These are phyloP conservation scores for Paulownia fortunei DNA, from an alignment of 257 asterid species.

Conservation along the genomic window DNA sequence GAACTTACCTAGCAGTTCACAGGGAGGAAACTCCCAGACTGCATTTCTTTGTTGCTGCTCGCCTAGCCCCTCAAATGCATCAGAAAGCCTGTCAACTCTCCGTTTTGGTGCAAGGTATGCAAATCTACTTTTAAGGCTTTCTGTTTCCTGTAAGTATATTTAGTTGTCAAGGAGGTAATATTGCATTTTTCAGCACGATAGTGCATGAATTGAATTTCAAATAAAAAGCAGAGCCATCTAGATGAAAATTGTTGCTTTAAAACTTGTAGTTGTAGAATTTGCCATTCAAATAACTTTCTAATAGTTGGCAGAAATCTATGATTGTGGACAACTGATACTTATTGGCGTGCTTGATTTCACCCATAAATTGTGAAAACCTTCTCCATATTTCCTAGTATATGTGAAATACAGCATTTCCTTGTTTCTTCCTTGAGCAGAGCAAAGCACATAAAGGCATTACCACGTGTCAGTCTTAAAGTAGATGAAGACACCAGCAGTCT, in stretches of 20 bases:
- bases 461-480: slow-evolving; percentile 44
- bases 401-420: slow-evolving; percentile 23
- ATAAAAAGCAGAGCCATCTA: not conserved
- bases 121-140: slow-evolving; percentile 4
- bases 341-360: not conserved
- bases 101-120: slow-evolving; percentile 87
- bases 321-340: not conserved
- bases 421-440: slow-evolving; percentile 62
- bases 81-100: slow-evolving; percentile 84
- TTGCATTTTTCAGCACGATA: not conserved
- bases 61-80: slow-evolving; percentile 78
- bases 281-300: not conserved
- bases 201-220: not conserved
- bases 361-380: not conserved
- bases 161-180: not conserved
- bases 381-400: not conserved
- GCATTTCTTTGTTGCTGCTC: slow-evolving; percentile 93
- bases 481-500: slow-evolving; percentile 42
- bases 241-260: slow-evolving; percentile 4
- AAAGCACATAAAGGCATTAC: slow-evolving; percentile 72
- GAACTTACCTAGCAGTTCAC: slow-evolving; percentile 39
- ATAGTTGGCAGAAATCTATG: not conserved
- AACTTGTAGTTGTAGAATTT: not conserved
- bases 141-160: not conserved
- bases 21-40: slow-evolving; percentile 85